phyloP scores from a whole-genome alignment of 1,284 basidiomycete genomes.

The Sanguinoderma infundibulare region DNA sequence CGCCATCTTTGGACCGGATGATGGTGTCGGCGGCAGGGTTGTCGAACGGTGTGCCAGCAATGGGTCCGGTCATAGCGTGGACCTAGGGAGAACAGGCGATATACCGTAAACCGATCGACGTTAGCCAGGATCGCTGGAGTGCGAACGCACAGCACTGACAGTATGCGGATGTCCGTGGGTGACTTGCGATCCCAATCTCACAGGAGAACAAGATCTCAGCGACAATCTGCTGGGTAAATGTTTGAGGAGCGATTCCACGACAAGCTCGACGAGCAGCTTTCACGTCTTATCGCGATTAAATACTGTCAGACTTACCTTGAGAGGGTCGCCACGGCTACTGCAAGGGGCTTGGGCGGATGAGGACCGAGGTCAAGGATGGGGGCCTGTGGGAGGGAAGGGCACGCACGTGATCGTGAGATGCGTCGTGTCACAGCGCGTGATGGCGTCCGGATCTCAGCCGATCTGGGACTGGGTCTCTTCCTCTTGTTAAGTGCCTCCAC shows the following conservation, averaged over 20 bases:
- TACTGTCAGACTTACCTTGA: neutral
- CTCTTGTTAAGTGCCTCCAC: no score
- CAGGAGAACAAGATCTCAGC: neutral
- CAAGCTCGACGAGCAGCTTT: neutral
- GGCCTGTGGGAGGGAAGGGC: neutral
- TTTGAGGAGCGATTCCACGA: neutral
- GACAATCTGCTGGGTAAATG: neutral
- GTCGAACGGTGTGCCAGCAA: constrained; percentile 9
- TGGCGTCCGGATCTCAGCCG: constrained; percentile 19
- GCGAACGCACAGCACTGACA: neutral
- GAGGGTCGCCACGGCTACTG: neutral
- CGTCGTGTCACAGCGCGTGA: constrained; percentile 18
- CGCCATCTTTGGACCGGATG: constrained; percentile 41
- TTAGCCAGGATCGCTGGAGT: neutral
- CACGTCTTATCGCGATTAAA: neutral
- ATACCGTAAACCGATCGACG: neutral
- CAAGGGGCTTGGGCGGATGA: no score
- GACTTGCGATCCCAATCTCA: neutral
- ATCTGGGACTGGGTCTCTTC: constrained; percentile 3
- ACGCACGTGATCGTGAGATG: neutral
- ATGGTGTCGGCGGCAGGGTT: constrained; percentile 21
- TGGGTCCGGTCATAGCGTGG: neutral
- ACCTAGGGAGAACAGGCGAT: no score
- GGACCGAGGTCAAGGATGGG: no score
- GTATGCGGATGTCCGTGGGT: neutral